Conservation (phyloP, 2,329 filamentous ascomycete species). For the Emmonsiellopsis sp. region DNA sequence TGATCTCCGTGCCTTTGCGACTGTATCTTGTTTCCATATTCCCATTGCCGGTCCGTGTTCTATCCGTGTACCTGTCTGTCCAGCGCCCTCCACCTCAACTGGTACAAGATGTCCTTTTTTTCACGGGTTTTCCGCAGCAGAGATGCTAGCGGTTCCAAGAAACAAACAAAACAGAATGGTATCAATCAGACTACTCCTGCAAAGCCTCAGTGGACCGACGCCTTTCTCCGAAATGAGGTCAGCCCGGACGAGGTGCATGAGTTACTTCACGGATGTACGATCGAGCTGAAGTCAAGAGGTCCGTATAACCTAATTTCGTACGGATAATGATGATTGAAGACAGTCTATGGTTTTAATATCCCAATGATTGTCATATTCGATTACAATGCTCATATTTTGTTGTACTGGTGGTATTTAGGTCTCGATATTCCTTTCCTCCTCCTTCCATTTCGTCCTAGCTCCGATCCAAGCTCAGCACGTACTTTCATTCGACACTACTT, state of each 20-base stretch:
- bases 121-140: conserved; percentile 62
- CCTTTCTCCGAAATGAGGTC: conserved; percentile 72
- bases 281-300: conserved; percentile 93
- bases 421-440: conserved; percentile 88
- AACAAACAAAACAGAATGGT: conserved; percentile 41
- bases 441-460: conserved; percentile 85
- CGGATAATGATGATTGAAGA: too few species aligned
- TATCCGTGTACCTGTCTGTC: not conserved
- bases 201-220: conserved; percentile 78
- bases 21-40: not conserved
- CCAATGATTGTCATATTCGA: not conserved
- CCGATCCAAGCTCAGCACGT: conserved; percentile 82
- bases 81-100: not conserved
- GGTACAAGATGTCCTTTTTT: conserved; percentile 45
- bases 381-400: conserved; percentile 15
- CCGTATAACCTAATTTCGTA: conserved; percentile 28
- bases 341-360: too few species aligned
- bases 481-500: conserved; percentile 93
- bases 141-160: conserved; percentile 58
- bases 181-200: conserved; percentile 45
- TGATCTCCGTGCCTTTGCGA: not conserved
- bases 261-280: conserved; percentile 71
- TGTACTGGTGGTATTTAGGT: conserved; percentile 41
- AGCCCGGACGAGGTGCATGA: conserved; percentile 87
- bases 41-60: not conserved